Base-by-base conservation (phyloP, 202 grass and related monocot genomes). In the Schoenoplectus triqueter region DNA sequence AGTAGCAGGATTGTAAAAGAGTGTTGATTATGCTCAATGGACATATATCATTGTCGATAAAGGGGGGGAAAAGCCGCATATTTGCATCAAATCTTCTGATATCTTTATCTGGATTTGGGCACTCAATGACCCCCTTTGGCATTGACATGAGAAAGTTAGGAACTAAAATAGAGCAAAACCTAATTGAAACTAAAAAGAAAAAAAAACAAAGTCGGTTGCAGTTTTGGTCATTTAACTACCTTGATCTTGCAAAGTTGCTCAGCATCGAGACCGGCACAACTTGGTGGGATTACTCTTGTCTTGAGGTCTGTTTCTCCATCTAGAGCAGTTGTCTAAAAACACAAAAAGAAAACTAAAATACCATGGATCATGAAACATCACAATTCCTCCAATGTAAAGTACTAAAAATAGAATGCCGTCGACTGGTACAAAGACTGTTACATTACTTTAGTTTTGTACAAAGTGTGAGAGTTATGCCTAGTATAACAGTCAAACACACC, bases 21-120 rank as follows among this genome's bases (percentile, higher is more conserved):
- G 95, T 95, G 86, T 98, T 98, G 86, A 90, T 92, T 85, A 98
- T 98, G 67, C 87, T 95, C 78, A 98, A 80, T 63, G 95, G 95
- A 79, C 87, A 98, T 84, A 89, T 83, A 52, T 93, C 92, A 10
- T 98, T 98, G 87, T 98, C 92, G 73, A 93, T 92, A 87, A 98
- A 98, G 86, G 95, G 95, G 89, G 95, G 95, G 85, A 98, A 98
- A 79, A 98, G 68, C 17, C 92, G 93, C 85, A 98, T 90, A 71
- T 98, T 98, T 92, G 91, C 92, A 90, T 95, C 95, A 21, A 98
- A 98, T 98, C 95, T 92, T 86, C 95, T 89, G 40, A 98, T 98
- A 85, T 98, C 95, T 87, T 93, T 98, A 87, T 98, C 95, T 48
- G 95, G 95, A 52, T 88, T 84, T 2, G 91, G 88, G 67, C 95